Base-by-base conservation (phyloP, 306 rosid genomes). In the Parietaria judaica region DNA sequence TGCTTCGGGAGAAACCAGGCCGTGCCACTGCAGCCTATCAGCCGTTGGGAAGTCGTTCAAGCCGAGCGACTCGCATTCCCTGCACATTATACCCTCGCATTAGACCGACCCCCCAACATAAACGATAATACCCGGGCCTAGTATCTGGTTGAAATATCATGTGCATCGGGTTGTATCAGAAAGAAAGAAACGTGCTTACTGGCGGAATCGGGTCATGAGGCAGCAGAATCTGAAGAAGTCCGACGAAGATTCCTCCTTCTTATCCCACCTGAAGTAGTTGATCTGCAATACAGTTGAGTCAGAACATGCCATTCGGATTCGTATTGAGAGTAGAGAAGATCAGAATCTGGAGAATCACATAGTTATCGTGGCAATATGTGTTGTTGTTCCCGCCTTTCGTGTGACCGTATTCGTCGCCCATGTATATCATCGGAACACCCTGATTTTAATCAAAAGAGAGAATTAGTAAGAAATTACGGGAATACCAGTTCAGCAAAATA, bases 391-490 rank as follows among this genome's bases (percentile, higher is more conserved):
- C 99, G 14, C 95, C 90, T 70, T 92, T 92, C n/a, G 98, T 86
- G 68, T 92, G 98, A 54, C 96, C 96, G 49, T 92, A 92, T 79
- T 92, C 99, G 69, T 92, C 99, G 8, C 99, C 99, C 99, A 88
- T 92, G 56, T 65, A 56, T 71, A 92, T 84, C 99, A 92, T 82
- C 0, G 96, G 96, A 68, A 92, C 96, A 52, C 98, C 98, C 98
- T 92, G 88, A 41, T 41, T 66, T 57, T 61, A 35, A 53, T 49
- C 14, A 44, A 36, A 64, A 17, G 16, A 36, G 39, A 16, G n/a
- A 54, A 44, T 56, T 63, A 12, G 39, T 36, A 36, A 60, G 45
- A 39, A 41, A 23, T 23, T 23, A 23, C 31, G 31, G 8, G 50
- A 13, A 46, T 46, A 46, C 13, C 50, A 46, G 50, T 46, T 7